phyloP scores from a whole-genome alignment of 164 flowering plant species.

The Chloranthus sessilifolius region DNA sequence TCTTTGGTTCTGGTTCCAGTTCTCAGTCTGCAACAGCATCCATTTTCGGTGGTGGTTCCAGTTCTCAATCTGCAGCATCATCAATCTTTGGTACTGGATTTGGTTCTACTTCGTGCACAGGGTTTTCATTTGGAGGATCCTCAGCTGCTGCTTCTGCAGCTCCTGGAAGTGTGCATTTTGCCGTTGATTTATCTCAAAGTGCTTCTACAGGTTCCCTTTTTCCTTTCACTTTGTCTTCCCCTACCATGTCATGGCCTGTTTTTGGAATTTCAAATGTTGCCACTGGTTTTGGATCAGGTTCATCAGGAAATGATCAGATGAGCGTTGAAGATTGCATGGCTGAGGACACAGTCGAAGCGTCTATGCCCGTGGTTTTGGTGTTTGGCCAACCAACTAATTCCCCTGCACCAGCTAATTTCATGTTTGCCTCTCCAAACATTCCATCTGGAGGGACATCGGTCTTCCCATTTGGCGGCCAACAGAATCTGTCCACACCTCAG shows the following conservation, averaged over 20 bases:
- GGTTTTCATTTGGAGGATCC: conserved; percentile 46
- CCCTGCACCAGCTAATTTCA: conserved; percentile 30
- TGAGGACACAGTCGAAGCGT: conserved; percentile 65
- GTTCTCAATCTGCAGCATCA: conserved; percentile 1
- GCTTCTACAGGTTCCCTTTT: conserved; percentile 39
- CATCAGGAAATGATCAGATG: conserved; percentile 63
- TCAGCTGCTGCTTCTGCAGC: conserved; percentile 27
- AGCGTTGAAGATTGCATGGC: conserved; percentile 90
- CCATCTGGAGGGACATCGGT: conserved; percentile 29
- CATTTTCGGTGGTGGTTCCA: no score
- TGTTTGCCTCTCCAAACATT: conserved; percentile 36
- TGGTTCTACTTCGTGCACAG: conserved; percentile 29
- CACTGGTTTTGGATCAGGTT: conserved; percentile 32
- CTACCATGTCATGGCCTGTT: no score
- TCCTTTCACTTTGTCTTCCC: conserved; percentile 43
- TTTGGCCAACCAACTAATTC: conserved; percentile 47
- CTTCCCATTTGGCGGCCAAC: conserved; percentile 63
- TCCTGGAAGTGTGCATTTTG: conserved; percentile 19
- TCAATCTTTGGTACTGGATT: conserved; percentile 2
- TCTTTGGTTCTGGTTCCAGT: conserved; percentile 9
- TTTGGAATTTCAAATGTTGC: conserved; percentile 32
- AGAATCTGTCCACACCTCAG: conserved; percentile 29
- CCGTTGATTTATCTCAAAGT: conserved; percentile 32
- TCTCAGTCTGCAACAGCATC: conserved; percentile 10
- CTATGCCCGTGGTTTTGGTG: conserved; percentile 20